Percentiles rank a stretch among this genome's conserved stretches.
phyloP scores from a whole-genome alignment of 257 asterid species.

The Solanum boliviense region DNA sequence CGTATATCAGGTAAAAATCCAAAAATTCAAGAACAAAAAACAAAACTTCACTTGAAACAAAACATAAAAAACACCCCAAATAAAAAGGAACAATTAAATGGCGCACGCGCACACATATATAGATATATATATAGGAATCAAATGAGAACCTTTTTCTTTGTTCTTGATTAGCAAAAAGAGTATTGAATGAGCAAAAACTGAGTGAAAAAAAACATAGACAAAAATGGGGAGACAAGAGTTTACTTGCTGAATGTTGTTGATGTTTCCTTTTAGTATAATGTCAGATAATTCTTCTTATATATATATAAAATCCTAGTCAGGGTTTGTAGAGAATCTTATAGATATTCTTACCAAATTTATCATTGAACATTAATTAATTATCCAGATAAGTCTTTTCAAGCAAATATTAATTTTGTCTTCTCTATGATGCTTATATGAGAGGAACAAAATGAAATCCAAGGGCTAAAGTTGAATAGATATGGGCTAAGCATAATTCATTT shows the following conservation, averaged over 20 bases:
- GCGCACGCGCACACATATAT: fast-evolving
- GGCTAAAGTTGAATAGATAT: neutral
- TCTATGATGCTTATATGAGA: too few species aligned
- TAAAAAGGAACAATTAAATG: neutral
- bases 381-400: too few species aligned
- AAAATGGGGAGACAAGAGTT: neutral
- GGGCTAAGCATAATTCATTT: neutral
- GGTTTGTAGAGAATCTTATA: neutral
- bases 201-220: neutral
- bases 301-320: neutral
- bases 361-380: neutral
- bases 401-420: too few species aligned
- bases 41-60: too few species aligned
- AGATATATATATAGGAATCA: neutral
- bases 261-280: neutral
- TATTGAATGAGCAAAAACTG: too few species aligned
- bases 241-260: neutral
- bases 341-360: neutral
- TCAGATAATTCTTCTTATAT: neutral
- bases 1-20: too few species aligned
- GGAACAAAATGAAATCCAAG: neutral
- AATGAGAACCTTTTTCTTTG: neutral
- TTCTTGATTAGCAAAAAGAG: too few species aligned
- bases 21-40: neutral
- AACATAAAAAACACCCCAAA: neutral